Evolutionary conservation across 371 early-diverging fungal species (phyloP), one percentile per base, ranked within the genome.

Genomic region (Fennellomyces sp.): DNA sequence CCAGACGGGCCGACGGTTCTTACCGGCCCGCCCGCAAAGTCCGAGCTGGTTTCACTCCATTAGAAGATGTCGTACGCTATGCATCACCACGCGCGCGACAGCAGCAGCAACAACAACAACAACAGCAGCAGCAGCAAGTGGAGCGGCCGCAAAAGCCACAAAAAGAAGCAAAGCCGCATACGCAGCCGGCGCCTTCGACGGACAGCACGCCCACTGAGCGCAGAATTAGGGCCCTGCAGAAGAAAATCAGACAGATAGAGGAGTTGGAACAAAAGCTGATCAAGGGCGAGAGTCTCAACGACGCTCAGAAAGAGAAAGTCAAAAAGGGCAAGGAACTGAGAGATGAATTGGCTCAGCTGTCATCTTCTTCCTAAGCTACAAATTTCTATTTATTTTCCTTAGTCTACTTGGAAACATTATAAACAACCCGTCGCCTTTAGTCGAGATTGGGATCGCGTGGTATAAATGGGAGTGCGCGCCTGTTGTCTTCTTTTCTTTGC

Each of bases 221-320:
- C 45, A 90, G 88, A 72, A 82, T 94, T 60, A 87, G 94, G 58
- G 83, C 74, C 49, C 71, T 96, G 27, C 88, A 90, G 58, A 95
- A 94, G 81, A 97, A 97, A 74, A 72, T 97, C 56, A 83, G 88
- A 70, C 93, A 94, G 72, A 96, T 97, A 69, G 79, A 80, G 45
- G 93, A 90, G 38, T 76, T 97, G 50, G 91, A 91, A 68, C 88
- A 88, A 36, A 88, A 88, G 60, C 82, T 87, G 71, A 80, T 75
- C 11, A 76, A 80, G 3, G 97, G 97, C 26, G 94, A 92, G 62
- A 76, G 67, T 25, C 76, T 97, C n/a, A 94, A 93, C 69, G 76
- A 85, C 0, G 65, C 65, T 12, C 74, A 74, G 23, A 45, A 51
- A 10, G 70, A 63, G 12, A 68, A 74, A 41, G 52, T 74, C 39